Evolutionary conservation across 1,284 basidiomycete species (phyloP).

Genomic region (Papiliotrema nemorosa): DNA sequence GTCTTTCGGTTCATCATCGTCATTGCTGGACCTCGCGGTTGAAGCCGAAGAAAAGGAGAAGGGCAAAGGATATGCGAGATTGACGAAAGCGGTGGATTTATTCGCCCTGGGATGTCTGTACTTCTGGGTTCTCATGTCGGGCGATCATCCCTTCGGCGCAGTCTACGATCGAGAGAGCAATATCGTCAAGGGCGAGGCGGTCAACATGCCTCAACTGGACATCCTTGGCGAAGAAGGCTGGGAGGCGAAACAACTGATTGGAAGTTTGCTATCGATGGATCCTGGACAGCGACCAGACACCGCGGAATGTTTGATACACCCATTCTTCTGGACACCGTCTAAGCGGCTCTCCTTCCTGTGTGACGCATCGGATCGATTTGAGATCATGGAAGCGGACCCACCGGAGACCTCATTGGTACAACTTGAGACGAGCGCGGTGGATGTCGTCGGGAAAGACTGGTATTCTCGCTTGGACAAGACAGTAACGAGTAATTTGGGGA

Average conservation of each 20-base stretch:
- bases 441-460: conserved; percentile 84
- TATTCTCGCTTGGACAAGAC: conserved; percentile 76
- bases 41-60: conserved; percentile 19
- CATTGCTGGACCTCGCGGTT: conserved; percentile 13
- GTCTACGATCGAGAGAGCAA: conserved; percentile 87
- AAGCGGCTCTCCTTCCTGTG: conserved; percentile 88
- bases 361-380: conserved; percentile 94
- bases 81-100: conserved; percentile 91
- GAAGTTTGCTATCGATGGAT: conserved; percentile 69
- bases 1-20: conserved; percentile 25
- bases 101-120: conserved; percentile 91
- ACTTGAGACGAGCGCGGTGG: conserved; percentile 66
- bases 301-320: conserved; percentile 77
- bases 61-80: conserved; percentile 52
- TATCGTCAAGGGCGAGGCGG: conserved; percentile 73
- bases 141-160: conserved; percentile 85
- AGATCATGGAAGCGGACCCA: conserved; percentile 93
- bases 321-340: conserved; percentile 92
- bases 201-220: conserved; percentile 64
- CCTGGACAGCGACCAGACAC: conserved; percentile 77
- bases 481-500: conserved; percentile 90
- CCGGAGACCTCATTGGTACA: conserved; percentile 69
- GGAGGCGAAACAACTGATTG: conserved; percentile 76
- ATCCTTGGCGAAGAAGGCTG: conserved; percentile 84
- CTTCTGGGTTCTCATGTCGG: conserved; percentile 83